Conservation (phyloP, 1,284 basidiomycete genomes). For the Entoloma clypeatum region DNA sequence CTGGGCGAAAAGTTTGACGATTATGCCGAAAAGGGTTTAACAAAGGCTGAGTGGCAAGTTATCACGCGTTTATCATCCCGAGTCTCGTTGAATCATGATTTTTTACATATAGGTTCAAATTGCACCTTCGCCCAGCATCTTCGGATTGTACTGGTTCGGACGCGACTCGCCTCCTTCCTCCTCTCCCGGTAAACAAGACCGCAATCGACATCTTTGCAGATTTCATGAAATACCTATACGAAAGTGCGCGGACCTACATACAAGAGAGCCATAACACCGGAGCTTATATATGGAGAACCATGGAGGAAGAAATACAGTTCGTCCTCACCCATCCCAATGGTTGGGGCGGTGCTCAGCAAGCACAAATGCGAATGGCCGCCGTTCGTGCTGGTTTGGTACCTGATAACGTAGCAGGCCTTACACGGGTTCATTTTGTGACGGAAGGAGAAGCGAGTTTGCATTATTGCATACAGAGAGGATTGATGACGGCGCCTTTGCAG, state of each 20-base stretch:
- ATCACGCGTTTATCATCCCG: not conserved
- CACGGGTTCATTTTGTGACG: slow-evolving; percentile 43
- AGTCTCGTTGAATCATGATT: not conserved
- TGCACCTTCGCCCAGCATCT: slow-evolving; percentile 35
- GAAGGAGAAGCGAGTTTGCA: slow-evolving; percentile 51
- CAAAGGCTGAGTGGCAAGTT: slow-evolving; percentile 40
- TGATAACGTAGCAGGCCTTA: slow-evolving; percentile 28
- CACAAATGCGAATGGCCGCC: slow-evolving; percentile 37
- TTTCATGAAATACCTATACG: slow-evolving; percentile 47
- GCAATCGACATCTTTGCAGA: slow-evolving; percentile 43
- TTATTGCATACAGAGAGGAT: slow-evolving; percentile 39
- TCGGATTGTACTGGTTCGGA: not conserved
- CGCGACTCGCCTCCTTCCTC: slow-evolving; percentile 28
- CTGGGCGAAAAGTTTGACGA: too few relatives aligned
- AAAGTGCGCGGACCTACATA: slow-evolving; percentile 45
- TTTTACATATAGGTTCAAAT: slow-evolving; percentile 42
- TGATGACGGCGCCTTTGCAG: slow-evolving; percentile 35
- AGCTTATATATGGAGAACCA: slow-evolving; percentile 25
- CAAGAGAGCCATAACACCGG: slow-evolving; percentile 45
- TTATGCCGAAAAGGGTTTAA: too few relatives aligned
- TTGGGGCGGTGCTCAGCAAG: slow-evolving; percentile 42
- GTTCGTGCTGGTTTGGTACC: slow-evolving; percentile 32
- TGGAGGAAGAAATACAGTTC: slow-evolving; percentile 28
- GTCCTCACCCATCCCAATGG: slow-evolving; percentile 42
- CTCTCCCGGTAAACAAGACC: slow-evolving; percentile 39